A percentile compares a stretch with the other conserved stretches of the same genome.
Evolutionary conservation across 352 stramenopile species (phyloP).

Genomic region (Phytophthora foliorum): DNA sequence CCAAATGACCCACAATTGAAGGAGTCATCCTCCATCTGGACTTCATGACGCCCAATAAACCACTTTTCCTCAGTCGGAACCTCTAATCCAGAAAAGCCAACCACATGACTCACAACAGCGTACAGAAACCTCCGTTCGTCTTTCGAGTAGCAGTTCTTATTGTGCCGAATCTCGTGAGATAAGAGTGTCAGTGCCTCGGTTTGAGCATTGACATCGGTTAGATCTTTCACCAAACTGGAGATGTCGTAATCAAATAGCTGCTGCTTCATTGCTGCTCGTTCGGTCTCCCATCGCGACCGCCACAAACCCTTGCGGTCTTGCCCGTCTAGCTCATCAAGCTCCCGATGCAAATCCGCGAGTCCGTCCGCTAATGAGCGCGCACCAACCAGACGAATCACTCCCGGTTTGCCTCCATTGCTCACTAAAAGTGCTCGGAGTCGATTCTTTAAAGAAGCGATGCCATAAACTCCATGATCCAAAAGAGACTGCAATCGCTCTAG

Average conservation of each 20-base stretch:
- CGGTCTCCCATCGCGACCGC: neutral
- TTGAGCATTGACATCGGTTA: neutral
- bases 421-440: neutral
- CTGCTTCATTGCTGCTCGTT: conserved; percentile 3
- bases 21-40: neutral
- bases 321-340: neutral
- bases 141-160: conserved; percentile 4
- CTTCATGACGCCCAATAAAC: conserved; percentile 5
- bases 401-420: conserved; percentile 2
- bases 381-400: neutral
- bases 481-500: neutral
- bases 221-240: neutral
- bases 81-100: neutral
- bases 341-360: conserved; percentile 9
- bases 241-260: conserved; percentile 5
- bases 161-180: conserved; percentile 3
- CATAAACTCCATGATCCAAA: neutral
- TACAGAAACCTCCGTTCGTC: conserved; percentile 1
- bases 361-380: neutral
- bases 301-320: neutral
- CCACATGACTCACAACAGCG: neutral
- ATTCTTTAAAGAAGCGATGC: neutral
- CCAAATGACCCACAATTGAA: conserved; percentile 4
- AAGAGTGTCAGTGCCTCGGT: conserved; percentile 3
- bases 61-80: neutral